phyloP scores from a whole-genome alignment of 768 basidiomycete genomes.

The Panaeolus cyanescens region DNA sequence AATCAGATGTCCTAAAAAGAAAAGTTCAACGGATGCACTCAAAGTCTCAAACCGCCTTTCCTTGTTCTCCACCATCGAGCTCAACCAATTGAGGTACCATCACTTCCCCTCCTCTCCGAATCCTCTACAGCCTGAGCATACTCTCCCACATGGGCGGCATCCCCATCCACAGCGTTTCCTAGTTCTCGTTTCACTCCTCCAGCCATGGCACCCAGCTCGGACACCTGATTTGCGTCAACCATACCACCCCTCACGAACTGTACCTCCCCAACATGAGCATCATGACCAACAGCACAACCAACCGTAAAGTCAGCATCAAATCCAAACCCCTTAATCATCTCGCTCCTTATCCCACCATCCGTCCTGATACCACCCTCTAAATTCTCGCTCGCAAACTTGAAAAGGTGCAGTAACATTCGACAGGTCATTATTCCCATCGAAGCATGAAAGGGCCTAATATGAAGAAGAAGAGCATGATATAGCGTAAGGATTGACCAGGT shows the following conservation, averaged over 20 bases:
- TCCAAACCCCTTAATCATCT: neutral
- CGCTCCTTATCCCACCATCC: neutral
- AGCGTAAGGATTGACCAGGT: neutral
- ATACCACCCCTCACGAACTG: neutral
- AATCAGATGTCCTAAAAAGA: too few species aligned
- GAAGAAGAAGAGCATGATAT: neutral
- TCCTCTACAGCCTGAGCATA: too few species aligned
- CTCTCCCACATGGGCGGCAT: too few species aligned
- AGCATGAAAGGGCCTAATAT: conserved; percentile 44
- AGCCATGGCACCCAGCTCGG: neutral
- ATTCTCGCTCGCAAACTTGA: conserved; percentile 30
- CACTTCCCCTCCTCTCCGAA: too few species aligned
- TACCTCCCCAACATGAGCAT: neutral
- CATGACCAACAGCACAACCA: neutral
- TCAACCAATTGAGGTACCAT: too few species aligned
- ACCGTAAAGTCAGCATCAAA: neutral
- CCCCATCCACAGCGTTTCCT: too few species aligned
- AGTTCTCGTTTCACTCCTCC: neutral
- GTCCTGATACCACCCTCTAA: conserved; percentile 8
- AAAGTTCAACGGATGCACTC: too few species aligned
- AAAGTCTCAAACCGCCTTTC: too few species aligned
- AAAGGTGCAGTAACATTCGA: conserved; percentile 47
- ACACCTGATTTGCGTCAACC: too few species aligned
- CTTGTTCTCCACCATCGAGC: too few species aligned
- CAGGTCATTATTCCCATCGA: conserved; percentile 47